Conservation (phyloP, 2,329 filamentous ascomycete species). For the Cladophialophora immunda region DNA sequence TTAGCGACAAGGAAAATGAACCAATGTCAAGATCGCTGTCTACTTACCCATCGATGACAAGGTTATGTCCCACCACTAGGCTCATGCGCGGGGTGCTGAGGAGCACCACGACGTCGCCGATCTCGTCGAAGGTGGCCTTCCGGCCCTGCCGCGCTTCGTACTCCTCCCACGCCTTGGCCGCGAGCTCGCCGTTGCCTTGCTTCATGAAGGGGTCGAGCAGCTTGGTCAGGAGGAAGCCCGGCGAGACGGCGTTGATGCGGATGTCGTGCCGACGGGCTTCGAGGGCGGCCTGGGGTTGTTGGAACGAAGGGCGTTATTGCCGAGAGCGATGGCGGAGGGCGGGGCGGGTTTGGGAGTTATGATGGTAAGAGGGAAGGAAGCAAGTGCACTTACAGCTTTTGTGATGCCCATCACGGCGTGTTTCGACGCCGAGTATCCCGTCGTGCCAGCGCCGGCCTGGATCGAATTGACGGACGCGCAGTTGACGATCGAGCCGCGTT, state of each 20-base stretch:
- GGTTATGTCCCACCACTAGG: conserved; percentile 35
- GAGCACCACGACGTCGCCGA: conserved; percentile 36
- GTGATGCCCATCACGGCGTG: conserved; percentile 37
- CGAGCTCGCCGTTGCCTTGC: conserved; percentile 12
- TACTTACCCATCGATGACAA: conserved; percentile 36
- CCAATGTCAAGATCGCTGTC: background rate
- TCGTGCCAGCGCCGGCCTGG: conserved; percentile 33
- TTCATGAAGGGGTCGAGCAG: conserved; percentile 33
- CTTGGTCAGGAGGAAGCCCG: conserved; percentile 36
- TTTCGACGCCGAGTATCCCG: conserved; percentile 35
- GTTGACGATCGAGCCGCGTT: conserved; percentile 55
- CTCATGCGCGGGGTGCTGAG: conserved; percentile 35
- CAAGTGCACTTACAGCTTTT: conserved; percentile 28
- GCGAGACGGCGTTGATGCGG: conserved; percentile 32
- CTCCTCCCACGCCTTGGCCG: conserved; percentile 25
- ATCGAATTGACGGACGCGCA: conserved; percentile 38
- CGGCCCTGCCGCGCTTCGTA: conserved; percentile 35
- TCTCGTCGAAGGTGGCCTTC: conserved; percentile 33
- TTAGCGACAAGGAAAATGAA: background rate
- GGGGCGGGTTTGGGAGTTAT: no score
- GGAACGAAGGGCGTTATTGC: background rate
- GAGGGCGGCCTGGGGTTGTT: conserved; percentile 23
- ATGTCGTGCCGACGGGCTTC: conserved; percentile 32
- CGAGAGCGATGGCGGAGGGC: background rate
- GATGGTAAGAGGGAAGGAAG: background rate